These are phyloP conservation scores for Calonectria pseudoturangicola DNA, from an alignment of 2,329 filamentous ascomycete genomes.

Conservation along the genomic window DNA sequence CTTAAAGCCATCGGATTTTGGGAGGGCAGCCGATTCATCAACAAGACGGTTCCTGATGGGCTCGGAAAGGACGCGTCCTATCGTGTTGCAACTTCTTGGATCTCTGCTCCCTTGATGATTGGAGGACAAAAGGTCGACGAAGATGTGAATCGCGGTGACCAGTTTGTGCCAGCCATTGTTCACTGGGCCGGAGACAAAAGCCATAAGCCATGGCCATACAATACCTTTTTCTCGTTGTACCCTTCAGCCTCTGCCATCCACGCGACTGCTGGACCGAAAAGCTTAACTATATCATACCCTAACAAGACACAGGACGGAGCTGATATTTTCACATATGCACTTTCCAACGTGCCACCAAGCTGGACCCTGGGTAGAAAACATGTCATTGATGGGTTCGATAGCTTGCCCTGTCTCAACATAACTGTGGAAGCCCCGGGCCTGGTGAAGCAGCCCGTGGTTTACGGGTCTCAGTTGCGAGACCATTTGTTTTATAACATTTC, in stretches of 20 bases:
- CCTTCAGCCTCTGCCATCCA: constrained; percentile 65
- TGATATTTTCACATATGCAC: constrained; percentile 62
- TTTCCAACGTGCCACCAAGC: constrained; percentile 61
- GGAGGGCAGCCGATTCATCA: constrained; percentile 59
- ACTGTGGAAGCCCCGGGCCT: constrained; percentile 62
- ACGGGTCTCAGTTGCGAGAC: constrained; percentile 61
- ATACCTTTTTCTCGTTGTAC: constrained; percentile 63
- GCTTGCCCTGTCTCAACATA: constrained; percentile 63
- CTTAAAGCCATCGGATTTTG: constrained; percentile 58
- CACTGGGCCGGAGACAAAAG: constrained; percentile 65
- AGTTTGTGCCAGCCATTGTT: constrained; percentile 67
- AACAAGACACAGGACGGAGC: constrained; percentile 63
- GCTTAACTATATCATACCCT: constrained; percentile 61
- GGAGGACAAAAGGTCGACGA: constrained; percentile 62
- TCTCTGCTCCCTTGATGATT: constrained; percentile 65
- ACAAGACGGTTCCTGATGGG: constrained; percentile 60
- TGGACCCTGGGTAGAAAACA: constrained; percentile 60
- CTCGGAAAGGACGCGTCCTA: constrained; percentile 53
- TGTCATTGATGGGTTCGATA: constrained; percentile 57
- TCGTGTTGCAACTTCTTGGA: constrained; percentile 63
- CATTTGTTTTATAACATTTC: constrained; percentile 68
- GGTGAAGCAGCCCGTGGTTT: constrained; percentile 59
- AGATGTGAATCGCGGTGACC: constrained; percentile 60
- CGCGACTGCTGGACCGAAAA: constrained; percentile 60
- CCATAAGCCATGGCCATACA: constrained; percentile 63